A percentile compares a stretch with the other conserved stretches of the same genome.
Evolutionary conservation across 2,329 filamentous ascomycete genomes (phyloP).

Genomic region (Talaromyces sp.): DNA sequence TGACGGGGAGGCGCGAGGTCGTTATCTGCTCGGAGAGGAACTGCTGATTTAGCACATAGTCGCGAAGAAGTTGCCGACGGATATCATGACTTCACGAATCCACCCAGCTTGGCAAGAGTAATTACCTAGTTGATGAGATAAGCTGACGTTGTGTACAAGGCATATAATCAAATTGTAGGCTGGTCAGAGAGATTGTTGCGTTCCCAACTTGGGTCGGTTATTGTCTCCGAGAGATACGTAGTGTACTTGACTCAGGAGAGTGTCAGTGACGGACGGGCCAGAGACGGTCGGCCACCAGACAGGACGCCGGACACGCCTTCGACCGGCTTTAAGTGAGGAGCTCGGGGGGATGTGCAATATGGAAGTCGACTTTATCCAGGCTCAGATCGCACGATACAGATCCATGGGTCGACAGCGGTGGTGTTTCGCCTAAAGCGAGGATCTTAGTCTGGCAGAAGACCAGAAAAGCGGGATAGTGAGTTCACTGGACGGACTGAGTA

Average conservation of each 20-base stretch:
- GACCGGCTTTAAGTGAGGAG: slow-evolving; percentile 6
- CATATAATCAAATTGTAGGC: not conserved
- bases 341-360: not conserved
- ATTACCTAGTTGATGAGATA: not conserved
- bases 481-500: slow-evolving; percentile 6
- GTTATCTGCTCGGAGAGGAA: not conserved
- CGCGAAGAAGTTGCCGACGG: not conserved
- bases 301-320: slow-evolving; percentile 19
- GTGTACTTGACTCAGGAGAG: slow-evolving; percentile 12
- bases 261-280: slow-evolving; percentile 8
- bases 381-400: slow-evolving; percentile 6
- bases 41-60: slow-evolving; percentile 4
- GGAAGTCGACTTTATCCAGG: not conserved
- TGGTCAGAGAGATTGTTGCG: not conserved
- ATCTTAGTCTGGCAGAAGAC: not conserved
- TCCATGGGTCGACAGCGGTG: slow-evolving; percentile 13
- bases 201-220: not conserved
- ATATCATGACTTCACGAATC: not conserved
- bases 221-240: slow-evolving; percentile 4
- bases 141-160: not conserved
- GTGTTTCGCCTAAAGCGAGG: slow-evolving; percentile 6
- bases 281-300: slow-evolving; percentile 18
- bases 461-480: slow-evolving; percentile 9
- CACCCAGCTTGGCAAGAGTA: not conserved
- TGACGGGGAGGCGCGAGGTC: not conserved